These are phyloP conservation scores for Moringa oleifera DNA, from an alignment of 345 rosid species.

Conservation along the genomic window DNA sequence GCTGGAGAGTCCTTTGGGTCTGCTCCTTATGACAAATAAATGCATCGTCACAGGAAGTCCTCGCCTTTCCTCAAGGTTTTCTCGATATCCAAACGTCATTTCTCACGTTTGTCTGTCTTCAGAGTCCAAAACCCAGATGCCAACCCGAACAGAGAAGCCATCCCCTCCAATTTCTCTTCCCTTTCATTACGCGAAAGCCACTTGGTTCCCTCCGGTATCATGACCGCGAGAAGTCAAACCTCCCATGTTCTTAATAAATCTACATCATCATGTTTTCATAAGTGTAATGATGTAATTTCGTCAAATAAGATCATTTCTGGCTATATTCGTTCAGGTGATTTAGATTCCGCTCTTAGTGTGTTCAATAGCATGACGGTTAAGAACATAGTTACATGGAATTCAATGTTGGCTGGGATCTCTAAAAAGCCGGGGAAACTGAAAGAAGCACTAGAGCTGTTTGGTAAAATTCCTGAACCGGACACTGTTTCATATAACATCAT, in stretches of 20 bases:
- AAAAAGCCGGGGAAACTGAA: slow-evolving; percentile 37
- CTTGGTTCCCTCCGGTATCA: slow-evolving; percentile 17
- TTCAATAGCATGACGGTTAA: slow-evolving; percentile 51
- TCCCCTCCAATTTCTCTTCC: slow-evolving; percentile 11
- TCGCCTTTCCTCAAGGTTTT: slow-evolving; percentile 11
- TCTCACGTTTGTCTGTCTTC: slow-evolving; percentile 15
- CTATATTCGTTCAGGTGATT: slow-evolving; percentile 48
- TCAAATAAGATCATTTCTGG: slow-evolving; percentile 52
- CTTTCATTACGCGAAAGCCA: slow-evolving; percentile 9
- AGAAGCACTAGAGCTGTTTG: slow-evolving; percentile 55
- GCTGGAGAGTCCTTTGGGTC: no score
- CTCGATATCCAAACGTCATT: slow-evolving; percentile 19
- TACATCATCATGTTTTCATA: neutral
- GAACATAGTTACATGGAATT: slow-evolving; percentile 69
- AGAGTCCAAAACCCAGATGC: slow-evolving; percentile 19
- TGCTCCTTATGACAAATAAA: no score
- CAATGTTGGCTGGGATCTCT: slow-evolving; percentile 44
- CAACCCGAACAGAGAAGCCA: slow-evolving; percentile 13
- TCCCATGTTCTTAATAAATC: slow-evolving; percentile 1
- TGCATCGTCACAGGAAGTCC: slow-evolving; percentile 1
- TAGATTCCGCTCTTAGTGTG: slow-evolving; percentile 52
- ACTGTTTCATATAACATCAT: slow-evolving; percentile 58
- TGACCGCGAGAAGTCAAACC: neutral
- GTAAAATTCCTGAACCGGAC: slow-evolving; percentile 61
- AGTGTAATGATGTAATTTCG: slow-evolving; percentile 25